These are phyloP conservation scores for Penicillium sclerotigenum DNA, from an alignment of 2,329 filamentous ascomycete species.

Conservation along the genomic window DNA sequence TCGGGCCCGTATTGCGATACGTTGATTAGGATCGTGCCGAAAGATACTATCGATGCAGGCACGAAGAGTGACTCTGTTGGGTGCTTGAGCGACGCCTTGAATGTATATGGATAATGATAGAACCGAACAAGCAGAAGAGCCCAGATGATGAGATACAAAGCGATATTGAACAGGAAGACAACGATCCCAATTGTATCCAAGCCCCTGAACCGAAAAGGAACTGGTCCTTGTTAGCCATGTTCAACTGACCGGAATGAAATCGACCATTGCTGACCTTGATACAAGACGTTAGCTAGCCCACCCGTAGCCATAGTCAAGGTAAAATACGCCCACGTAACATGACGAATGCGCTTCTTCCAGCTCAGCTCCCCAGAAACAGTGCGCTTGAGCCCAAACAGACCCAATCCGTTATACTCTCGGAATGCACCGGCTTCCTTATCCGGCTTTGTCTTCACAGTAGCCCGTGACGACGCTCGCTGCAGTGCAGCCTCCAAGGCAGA, in stretches of 20 bases:
- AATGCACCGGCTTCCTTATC: slow-evolving; percentile 6
- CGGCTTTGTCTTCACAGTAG: slow-evolving; percentile 8
- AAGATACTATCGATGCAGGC: slow-evolving; percentile 64
- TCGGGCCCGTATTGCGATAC: slow-evolving; percentile 71
- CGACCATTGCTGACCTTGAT: slow-evolving; percentile 47
- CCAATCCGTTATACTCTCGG: slow-evolving; percentile 15
- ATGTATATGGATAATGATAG: slow-evolving; percentile 65
- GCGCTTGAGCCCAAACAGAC: slow-evolving; percentile 13
- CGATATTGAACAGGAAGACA: slow-evolving; percentile 62
- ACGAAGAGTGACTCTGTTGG: slow-evolving; percentile 77
- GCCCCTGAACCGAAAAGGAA: slow-evolving; percentile 56
- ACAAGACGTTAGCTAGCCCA: slow-evolving; percentile 59
- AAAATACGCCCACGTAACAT: slow-evolving; percentile 77
- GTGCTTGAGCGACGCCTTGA: slow-evolving; percentile 68
- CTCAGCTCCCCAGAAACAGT: slow-evolving; percentile 31
- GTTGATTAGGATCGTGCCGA: slow-evolving; percentile 74
- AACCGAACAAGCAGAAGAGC: slow-evolving; percentile 66
- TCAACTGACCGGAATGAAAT: not conserved
- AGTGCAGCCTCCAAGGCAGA: slow-evolving; percentile 29
- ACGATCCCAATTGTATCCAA: slow-evolving; percentile 58
- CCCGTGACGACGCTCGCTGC: slow-evolving; percentile 22
- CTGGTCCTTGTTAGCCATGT: slow-evolving; percentile 22
- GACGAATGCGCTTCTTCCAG: slow-evolving; percentile 56
- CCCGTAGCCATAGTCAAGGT: slow-evolving; percentile 65
- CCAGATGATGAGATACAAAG: slow-evolving; percentile 62